A percentile compares a stretch with the other conserved stretches of the same genome.
Evolutionary conservation across 805 yeast species (phyloP).

Genomic region (Saccharomycopsis microspora): DNA sequence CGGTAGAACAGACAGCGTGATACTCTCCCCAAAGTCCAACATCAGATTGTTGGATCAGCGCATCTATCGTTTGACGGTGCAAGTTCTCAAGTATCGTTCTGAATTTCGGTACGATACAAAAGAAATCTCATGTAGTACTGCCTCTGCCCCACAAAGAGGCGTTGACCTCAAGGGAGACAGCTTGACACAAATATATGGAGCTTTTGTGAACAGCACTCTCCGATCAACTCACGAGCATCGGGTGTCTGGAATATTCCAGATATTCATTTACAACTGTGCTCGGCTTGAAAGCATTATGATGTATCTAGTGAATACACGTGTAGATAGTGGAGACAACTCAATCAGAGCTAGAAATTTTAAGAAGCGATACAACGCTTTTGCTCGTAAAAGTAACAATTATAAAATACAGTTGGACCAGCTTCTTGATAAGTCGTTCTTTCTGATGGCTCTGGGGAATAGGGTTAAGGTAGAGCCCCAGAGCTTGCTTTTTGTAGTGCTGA

Average conservation of each 20-base stretch:
- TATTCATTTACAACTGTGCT: background rate
- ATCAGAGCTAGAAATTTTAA: too few species aligned
- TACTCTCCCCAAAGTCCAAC: background rate
- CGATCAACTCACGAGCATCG: background rate
- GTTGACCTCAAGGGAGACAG: background rate
- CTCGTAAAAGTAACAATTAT: too few species aligned
- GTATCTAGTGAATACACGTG: background rate
- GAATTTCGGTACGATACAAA: background rate
- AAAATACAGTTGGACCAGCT: too few species aligned
- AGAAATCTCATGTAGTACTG: background rate
- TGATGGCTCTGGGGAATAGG: too few species aligned
- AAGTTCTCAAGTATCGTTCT: background rate
- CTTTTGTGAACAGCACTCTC: background rate
- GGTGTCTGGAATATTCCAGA: background rate
- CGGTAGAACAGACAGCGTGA: background rate
- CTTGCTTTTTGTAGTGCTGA: too few species aligned
- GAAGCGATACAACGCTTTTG: too few species aligned
- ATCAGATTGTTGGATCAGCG: background rate
- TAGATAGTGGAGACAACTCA: too few species aligned
- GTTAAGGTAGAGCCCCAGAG: too few species aligned
- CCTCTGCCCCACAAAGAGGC: background rate
- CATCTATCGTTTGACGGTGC: background rate
- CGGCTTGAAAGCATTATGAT: background rate
- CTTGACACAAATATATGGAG: background rate
- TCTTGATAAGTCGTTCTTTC: too few species aligned